Conservation (phyloP, 208 protist species). For the Blechomonas ayalai region DNA sequence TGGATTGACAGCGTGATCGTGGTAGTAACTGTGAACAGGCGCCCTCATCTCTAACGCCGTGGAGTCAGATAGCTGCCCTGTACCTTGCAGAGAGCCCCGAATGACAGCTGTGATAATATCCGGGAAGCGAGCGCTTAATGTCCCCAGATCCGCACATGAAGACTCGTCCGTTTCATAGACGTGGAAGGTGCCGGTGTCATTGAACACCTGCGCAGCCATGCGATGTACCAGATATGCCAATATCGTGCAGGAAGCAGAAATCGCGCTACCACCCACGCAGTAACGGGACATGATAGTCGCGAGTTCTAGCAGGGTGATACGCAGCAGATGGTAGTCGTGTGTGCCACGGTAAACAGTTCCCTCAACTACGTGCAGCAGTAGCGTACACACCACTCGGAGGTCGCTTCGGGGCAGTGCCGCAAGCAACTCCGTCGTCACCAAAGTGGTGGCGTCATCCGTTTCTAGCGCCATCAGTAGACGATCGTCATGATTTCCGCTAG, state of each 20-base stretch:
- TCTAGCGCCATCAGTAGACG: too few species aligned
- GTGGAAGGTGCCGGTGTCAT: slow-evolving; percentile 43
- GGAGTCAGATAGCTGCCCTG: not conserved
- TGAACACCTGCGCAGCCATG: slow-evolving; percentile 64
- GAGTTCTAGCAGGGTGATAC: slow-evolving; percentile 51
- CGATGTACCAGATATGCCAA: slow-evolving; percentile 50
- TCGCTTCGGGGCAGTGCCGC: too few species aligned
- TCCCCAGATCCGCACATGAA: slow-evolving; percentile 17
- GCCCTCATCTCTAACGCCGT: slow-evolving; percentile 3
- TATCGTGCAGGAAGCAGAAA: slow-evolving; percentile 36
- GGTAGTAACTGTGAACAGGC: slow-evolving; percentile 12
- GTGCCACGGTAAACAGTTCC: slow-evolving; percentile 27
- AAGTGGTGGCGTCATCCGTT: too few species aligned
- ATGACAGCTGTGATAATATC: slow-evolving; percentile 29
- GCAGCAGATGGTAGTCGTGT: slow-evolving; percentile 61
- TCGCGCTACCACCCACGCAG: slow-evolving; percentile 1
- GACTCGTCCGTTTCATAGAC: slow-evolving; percentile 53
- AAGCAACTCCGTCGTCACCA: not conserved
- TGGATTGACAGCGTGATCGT: too few species aligned
- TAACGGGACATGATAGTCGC: slow-evolving; percentile 29
- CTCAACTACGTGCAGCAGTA: slow-evolving; percentile 37
- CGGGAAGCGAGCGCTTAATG: slow-evolving; percentile 15
- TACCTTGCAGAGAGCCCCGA: slow-evolving; percentile 7
- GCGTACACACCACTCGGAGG: slow-evolving; percentile 5
- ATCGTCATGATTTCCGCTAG: too few species aligned